Conservation (phyloP, 805 yeast species). For the Lachancea mirantina region DNA sequence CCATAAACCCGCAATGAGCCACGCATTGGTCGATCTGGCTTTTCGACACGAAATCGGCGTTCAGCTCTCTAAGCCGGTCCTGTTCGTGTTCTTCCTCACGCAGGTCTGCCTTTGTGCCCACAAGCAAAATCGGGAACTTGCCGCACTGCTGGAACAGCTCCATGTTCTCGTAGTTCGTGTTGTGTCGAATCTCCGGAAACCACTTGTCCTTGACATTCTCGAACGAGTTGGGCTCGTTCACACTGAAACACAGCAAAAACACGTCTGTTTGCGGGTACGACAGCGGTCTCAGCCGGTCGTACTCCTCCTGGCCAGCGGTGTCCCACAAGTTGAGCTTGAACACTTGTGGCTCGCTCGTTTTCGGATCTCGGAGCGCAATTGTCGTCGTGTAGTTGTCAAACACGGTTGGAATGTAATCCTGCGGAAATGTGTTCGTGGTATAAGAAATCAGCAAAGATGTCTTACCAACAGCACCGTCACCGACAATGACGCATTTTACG, state of each 20-base stretch:
- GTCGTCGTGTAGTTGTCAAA: slow-evolving; percentile 88
- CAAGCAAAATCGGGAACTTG: slow-evolving; percentile 48
- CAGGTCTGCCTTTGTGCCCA: slow-evolving; percentile 86
- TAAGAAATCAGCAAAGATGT: slow-evolving; percentile 82
- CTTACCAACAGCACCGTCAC: slow-evolving; percentile 94
- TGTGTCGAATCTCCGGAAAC: slow-evolving; percentile 83
- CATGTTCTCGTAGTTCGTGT: slow-evolving; percentile 50
- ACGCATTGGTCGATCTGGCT: slow-evolving; percentile 63
- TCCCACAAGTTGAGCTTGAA: slow-evolving; percentile 89
- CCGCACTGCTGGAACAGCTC: slow-evolving; percentile 15
- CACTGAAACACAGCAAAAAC: slow-evolving; percentile 78
- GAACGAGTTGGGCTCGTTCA: slow-evolving; percentile 73
- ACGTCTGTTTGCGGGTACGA: slow-evolving; percentile 91
- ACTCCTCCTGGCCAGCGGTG: slow-evolving; percentile 93
- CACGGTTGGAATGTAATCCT: slow-evolving; percentile 90
- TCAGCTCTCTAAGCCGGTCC: slow-evolving; percentile 52
- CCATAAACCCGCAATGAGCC: slow-evolving; percentile 61
- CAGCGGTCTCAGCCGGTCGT: slow-evolving; percentile 81
- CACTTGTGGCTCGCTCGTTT: slow-evolving; percentile 60
- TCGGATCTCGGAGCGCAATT: slow-evolving; percentile 41
- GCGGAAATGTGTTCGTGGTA: slow-evolving; percentile 88
- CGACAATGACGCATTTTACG: slow-evolving; percentile 87
- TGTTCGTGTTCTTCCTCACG: slow-evolving; percentile 75
- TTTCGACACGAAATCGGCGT: slow-evolving; percentile 52
- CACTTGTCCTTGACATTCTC: slow-evolving; percentile 74